Conservation (phyloP, 164 flowering plant genomes). For the Stephania japonica region DNA sequence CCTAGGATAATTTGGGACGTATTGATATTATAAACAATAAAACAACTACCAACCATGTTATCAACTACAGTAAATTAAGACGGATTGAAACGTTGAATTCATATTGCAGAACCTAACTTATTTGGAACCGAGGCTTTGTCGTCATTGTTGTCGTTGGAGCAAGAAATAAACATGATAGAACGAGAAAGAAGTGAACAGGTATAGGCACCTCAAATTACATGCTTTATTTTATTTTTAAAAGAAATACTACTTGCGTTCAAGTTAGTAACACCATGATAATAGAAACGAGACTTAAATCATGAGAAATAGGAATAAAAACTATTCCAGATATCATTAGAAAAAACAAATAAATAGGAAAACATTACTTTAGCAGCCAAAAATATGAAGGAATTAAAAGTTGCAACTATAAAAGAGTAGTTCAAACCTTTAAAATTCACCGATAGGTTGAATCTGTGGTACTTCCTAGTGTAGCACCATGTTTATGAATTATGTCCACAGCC, state of each 20-base stretch:
- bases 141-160: background rate
- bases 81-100: too few species aligned
- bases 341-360: too few species aligned
- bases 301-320: background rate
- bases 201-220: background rate
- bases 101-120: too few species aligned
- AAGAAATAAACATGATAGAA: background rate
- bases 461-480: constrained; percentile 65
- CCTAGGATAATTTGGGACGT: too few species aligned
- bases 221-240: background rate
- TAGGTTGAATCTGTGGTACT: constrained; percentile 19
- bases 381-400: background rate
- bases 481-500: constrained; percentile 56
- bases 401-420: background rate
- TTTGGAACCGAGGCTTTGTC: background rate
- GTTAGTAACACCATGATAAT: too few species aligned
- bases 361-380: too few species aligned
- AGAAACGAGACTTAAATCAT: background rate
- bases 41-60: too few species aligned
- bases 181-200: background rate
- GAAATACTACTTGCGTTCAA: too few species aligned
- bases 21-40: too few species aligned
- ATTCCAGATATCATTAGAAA: background rate
- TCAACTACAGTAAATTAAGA: too few species aligned
- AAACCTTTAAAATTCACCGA: constrained; percentile 8